Conservation (phyloP, 1,284 basidiomycete genomes). For the Anthracocystis setariae region DNA sequence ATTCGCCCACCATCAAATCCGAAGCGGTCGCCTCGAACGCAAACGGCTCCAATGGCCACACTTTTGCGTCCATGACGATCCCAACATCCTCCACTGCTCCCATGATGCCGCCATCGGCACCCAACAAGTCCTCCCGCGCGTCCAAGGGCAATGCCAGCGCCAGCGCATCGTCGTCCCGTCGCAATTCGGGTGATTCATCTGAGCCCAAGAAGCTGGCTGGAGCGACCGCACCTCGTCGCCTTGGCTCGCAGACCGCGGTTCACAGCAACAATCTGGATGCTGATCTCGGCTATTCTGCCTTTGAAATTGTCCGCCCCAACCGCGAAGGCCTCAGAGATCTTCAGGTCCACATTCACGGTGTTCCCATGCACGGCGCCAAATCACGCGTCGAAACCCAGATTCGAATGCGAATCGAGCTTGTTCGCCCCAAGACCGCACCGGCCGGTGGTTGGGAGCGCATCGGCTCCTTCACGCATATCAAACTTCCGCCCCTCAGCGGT, state of each 20-base stretch:
- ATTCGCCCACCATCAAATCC: slow-evolving; percentile 26
- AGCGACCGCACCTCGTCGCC: slow-evolving; percentile 19
- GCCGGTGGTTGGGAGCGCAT: slow-evolving; percentile 61
- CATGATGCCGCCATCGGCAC: slow-evolving; percentile 40
- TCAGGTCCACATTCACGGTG: slow-evolving; percentile 77
- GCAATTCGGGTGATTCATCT: slow-evolving; percentile 48
- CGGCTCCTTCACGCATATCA: slow-evolving; percentile 65
- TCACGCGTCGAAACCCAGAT: slow-evolving; percentile 87
- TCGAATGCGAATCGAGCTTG: slow-evolving; percentile 64
- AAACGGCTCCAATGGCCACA: slow-evolving; percentile 20
- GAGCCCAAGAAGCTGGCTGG: slow-evolving; percentile 34
- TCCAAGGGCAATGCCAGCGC: slow-evolving; percentile 15
- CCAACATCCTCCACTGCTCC: slow-evolving; percentile 14
- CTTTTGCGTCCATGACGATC: slow-evolving; percentile 37
- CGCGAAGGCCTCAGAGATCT: slow-evolving; percentile 54
- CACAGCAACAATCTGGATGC: slow-evolving; percentile 59
- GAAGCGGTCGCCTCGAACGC: slow-evolving; percentile 10
- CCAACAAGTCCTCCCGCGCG: slow-evolving; percentile 10
- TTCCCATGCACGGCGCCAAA: slow-evolving; percentile 86
- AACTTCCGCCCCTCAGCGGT: slow-evolving; percentile 65
- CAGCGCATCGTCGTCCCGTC: slow-evolving; percentile 44
- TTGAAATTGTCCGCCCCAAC: slow-evolving; percentile 51
- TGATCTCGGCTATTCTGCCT: slow-evolving; percentile 56
- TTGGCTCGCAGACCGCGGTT: slow-evolving; percentile 45
- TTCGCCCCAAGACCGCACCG: slow-evolving; percentile 36